These are phyloP conservation scores for Eucommia ulmoides DNA, from an alignment of 257 asterid species.

Conservation along the genomic window DNA sequence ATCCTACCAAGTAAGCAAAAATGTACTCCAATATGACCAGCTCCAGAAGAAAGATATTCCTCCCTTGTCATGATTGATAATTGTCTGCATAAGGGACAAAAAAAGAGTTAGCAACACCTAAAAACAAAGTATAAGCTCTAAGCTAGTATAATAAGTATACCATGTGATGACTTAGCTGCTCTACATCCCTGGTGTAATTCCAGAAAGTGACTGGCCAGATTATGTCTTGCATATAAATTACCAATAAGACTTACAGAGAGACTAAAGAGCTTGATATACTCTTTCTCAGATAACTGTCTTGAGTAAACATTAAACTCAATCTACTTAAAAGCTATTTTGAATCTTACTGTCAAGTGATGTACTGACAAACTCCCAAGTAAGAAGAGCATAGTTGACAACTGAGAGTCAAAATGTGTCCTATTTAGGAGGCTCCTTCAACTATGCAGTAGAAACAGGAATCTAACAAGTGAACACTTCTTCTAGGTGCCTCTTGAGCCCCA, in stretches of 20 bases:
- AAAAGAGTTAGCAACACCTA: slow-evolving; percentile 3
- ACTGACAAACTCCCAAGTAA: too few relatives aligned
- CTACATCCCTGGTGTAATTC: not conserved
- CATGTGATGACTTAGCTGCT: not conserved
- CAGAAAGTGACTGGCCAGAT: too few relatives aligned
- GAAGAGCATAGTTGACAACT: too few relatives aligned
- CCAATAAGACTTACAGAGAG: not conserved
- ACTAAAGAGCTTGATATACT: not conserved
- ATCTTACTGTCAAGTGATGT: too few relatives aligned
- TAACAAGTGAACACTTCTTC: too few relatives aligned
- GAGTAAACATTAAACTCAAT: not conserved
- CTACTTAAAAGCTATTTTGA: too few relatives aligned
- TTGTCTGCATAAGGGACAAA: slow-evolving; percentile 28
- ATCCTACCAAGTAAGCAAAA: slow-evolving; percentile 68
- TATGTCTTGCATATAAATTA: too few relatives aligned
- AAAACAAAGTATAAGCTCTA: not conserved
- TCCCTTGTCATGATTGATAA: slow-evolving; percentile 27
- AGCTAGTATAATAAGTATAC: too few relatives aligned
- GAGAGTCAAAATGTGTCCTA: too few relatives aligned
- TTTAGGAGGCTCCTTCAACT: too few relatives aligned
- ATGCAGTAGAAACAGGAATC: too few relatives aligned
- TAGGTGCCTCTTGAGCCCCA: too few relatives aligned
- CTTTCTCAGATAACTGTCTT: not conserved
- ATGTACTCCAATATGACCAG: slow-evolving; percentile 87
- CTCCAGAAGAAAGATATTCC: slow-evolving; percentile 75